phyloP scores from a whole-genome alignment of 169 alveolate genomes.

The Perkinsus olseni region DNA sequence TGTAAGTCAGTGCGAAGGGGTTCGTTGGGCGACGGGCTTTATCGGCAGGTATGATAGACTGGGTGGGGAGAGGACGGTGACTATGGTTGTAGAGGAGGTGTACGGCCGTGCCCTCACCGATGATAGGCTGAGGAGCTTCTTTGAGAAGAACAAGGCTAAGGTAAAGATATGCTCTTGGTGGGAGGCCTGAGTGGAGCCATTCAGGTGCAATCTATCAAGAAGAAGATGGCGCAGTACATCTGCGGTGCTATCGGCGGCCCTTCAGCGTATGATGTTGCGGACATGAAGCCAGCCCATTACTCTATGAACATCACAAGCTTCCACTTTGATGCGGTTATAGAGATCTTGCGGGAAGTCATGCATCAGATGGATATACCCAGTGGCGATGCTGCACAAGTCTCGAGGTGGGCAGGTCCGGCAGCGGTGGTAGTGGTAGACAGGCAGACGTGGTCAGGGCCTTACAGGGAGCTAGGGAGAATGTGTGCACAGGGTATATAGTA shows the following conservation, averaged over 20 bases:
- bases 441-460: neutral
- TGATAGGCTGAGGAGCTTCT: neutral
- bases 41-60: neutral
- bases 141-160: neutral
- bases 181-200: too few relatives aligned
- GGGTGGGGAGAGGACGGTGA: neutral
- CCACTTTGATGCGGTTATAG: neutral
- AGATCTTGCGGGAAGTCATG: neutral
- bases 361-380: neutral
- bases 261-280: neutral
- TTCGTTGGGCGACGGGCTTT: too few relatives aligned
- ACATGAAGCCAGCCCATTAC: neutral
- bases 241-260: neutral
- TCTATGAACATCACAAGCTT: neutral
- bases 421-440: neutral
- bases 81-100: neutral
- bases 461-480: neutral
- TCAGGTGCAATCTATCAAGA: neutral
- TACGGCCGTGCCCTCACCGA: neutral
- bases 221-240: neutral
- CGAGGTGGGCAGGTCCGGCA: neutral
- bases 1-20: too few relatives aligned
- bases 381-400: neutral
- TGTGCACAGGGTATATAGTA: neutral
- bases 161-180: too few relatives aligned